These are phyloP conservation scores for Teunomyces gatunensis DNA, from an alignment of 805 yeast genomes.

Conservation along the genomic window DNA sequence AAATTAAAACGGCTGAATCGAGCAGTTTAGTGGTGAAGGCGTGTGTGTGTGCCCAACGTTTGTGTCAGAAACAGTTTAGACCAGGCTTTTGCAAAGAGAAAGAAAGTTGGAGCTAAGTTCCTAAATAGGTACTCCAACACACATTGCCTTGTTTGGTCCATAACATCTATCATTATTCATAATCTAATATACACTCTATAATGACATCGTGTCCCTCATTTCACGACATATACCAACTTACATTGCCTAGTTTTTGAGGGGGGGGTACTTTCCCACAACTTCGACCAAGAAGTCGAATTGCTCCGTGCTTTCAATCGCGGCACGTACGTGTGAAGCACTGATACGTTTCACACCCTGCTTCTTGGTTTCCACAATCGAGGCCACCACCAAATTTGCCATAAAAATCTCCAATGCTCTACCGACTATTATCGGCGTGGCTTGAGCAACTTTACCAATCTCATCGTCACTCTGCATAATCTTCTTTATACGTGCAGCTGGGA, in stretches of 20 bases:
- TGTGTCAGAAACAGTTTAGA: no score
- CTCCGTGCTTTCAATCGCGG: conserved; percentile 81
- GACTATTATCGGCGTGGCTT: conserved; percentile 97
- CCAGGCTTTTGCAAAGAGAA: not conserved
- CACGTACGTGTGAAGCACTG: conserved; percentile 75
- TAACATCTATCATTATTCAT: not conserved
- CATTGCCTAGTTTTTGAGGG: conserved; percentile 24
- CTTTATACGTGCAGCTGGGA: conserved; percentile 92
- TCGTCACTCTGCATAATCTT: conserved; percentile 97
- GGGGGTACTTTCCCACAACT: conserved; percentile 59
- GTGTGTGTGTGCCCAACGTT: no score
- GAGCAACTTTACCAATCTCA: conserved; percentile 97
- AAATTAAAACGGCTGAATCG: not conserved
- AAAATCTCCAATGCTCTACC: conserved; percentile 93
- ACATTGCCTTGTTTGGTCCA: no score
- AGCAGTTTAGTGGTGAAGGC: not conserved
- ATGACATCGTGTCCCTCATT: not conserved
- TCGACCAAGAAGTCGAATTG: conserved; percentile 92
- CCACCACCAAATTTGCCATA: conserved; percentile 84
- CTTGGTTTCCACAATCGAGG: conserved; percentile 75
- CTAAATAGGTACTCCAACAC: not conserved
- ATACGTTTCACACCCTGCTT: conserved; percentile 75
- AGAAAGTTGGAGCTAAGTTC: not conserved
- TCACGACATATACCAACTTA: not conserved
- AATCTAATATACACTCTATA: conserved; percentile 3